A percentile compares a stretch with the other conserved stretches of the same genome.
These are phyloP conservation scores for Aquilaria malaccensis DNA, from an alignment of 345 rosid genomes.

Conservation along the genomic window DNA sequence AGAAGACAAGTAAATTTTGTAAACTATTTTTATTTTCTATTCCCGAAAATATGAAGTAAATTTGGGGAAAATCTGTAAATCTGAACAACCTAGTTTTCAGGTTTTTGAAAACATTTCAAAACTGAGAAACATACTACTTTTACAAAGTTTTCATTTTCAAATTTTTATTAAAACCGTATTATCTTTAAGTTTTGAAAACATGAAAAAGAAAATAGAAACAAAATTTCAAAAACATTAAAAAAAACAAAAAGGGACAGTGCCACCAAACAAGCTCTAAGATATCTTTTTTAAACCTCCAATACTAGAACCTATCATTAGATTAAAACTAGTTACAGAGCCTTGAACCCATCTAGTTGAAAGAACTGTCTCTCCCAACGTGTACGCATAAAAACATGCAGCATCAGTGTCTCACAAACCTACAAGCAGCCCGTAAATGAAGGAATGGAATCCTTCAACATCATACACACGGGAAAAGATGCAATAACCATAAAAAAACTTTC, in stretches of 20 bases:
- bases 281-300: no score
- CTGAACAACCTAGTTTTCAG: not conserved
- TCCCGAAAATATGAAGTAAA: not conserved
- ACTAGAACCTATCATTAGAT: no score
- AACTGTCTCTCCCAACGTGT: no score
- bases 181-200: not conserved
- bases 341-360: no score
- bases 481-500: no score
- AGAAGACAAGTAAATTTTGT: not conserved
- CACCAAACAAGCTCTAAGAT: no score
- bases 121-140: not conserved
- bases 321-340: no score
- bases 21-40: not conserved
- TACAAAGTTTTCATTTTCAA: not conserved
- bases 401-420: no score
- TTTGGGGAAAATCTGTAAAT: not conserved
- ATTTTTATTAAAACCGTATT: not conserved
- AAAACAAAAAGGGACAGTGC: not conserved
- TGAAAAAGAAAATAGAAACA: not conserved
- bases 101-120: not conserved
- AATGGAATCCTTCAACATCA: no score
- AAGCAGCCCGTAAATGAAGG: no score
- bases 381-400: no score
- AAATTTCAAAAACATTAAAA: not conserved
- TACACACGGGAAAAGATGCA: no score